Percentiles rank a stretch among this genome's conserved stretches.
phyloP scores from a whole-genome alignment of 345 rosid genomes.

The Citropsis articulata region DNA sequence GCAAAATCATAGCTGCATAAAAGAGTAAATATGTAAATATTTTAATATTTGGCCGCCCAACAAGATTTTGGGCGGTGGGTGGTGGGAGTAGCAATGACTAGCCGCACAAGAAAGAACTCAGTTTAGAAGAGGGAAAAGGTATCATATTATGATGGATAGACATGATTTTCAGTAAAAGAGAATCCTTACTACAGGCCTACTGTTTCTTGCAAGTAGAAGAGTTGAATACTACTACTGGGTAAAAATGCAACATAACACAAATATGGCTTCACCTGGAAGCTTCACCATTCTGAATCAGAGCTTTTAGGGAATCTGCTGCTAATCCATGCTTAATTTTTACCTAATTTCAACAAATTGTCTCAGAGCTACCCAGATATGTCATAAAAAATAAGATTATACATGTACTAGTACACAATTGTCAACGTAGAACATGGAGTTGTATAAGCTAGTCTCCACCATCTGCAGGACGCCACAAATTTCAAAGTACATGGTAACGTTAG shows the following conservation, averaged over 20 bases:
- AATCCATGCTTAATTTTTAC: conserved; percentile 66
- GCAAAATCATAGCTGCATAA: conserved; percentile 88
- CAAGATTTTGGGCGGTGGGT: not conserved
- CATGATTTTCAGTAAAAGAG: not conserved
- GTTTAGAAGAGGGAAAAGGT: not conserved
- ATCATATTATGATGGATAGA: not conserved
- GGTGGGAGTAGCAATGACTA: not conserved
- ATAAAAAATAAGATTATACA: not conserved
- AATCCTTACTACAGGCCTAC: not conserved
- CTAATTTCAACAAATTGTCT: conserved; percentile 35
- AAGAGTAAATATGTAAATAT: not conserved
- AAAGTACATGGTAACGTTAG: not conserved
- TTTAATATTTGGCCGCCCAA: not conserved
- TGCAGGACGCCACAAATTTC: not conserved
- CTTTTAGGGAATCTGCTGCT: conserved; percentile 62
- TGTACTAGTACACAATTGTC: not conserved
- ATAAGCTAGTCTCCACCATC: not conserved
- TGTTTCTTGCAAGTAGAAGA: not conserved
- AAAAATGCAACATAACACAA: not conserved
- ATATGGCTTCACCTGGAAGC: conserved; percentile 52
- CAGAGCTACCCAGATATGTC: conserved; percentile 13
- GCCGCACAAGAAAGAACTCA: not conserved
- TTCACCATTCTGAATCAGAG: conserved; percentile 73
- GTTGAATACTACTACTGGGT: not conserved
- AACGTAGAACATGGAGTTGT: not conserved